These are phyloP conservation scores for Arachis monticola DNA, from an alignment of 331 rosid genomes.

Conservation along the genomic window DNA sequence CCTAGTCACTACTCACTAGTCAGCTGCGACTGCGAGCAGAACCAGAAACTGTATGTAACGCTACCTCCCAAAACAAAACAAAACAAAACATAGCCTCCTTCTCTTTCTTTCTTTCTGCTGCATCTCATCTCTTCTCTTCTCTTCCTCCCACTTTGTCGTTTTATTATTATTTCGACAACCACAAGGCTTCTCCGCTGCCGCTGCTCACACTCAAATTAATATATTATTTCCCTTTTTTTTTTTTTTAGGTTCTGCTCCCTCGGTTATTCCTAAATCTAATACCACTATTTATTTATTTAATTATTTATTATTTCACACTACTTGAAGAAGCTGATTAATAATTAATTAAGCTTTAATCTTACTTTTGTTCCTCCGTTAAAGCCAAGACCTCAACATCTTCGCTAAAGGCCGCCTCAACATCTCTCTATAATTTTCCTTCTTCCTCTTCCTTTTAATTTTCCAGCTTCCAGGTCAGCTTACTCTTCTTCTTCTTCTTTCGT, in stretches of 20 bases:
- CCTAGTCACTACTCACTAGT: no score
- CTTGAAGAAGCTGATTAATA: constrained; percentile 17
- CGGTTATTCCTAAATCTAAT: background rate
- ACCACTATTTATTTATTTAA: background rate
- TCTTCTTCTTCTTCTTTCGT: background rate
- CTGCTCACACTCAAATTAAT: background rate
- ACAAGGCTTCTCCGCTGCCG: background rate
- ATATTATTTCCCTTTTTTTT: background rate
- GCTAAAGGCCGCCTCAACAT: constrained; percentile 50
- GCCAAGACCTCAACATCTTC: constrained; percentile 37
- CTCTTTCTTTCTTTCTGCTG: no score
- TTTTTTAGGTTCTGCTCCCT: background rate
- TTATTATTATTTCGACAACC: background rate
- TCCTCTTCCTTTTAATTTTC: background rate
- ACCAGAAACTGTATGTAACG: background rate
- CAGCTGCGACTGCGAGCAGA: background rate
- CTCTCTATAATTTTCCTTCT: background rate
- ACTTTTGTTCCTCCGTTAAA: constrained; percentile 22
- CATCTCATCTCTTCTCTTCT: background rate
- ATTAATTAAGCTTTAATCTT: constrained; percentile 28
- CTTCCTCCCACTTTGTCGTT: constrained; percentile 14
- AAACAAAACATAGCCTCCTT: constrained; percentile 2
- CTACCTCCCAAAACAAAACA: background rate
- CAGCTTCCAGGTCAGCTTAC: constrained; percentile 41
- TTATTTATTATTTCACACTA: background rate